Conservation (phyloP, 2,329 filamentous ascomycete species). For the Trichophyton mentagrophytes region DNA sequence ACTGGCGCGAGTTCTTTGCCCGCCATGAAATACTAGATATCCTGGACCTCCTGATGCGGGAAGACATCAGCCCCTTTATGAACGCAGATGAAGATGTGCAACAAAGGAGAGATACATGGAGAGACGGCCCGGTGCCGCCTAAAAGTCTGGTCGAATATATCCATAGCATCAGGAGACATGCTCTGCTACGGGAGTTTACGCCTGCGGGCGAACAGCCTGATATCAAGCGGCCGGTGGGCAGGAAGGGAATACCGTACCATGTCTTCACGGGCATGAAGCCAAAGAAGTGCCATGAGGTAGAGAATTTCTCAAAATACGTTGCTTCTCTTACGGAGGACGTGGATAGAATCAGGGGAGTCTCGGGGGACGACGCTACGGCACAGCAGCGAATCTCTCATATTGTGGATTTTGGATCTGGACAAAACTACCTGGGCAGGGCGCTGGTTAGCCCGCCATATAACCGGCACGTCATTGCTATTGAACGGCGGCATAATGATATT, state of each 20-base stretch:
- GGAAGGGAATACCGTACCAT: conserved; percentile 50
- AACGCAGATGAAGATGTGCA: conserved; percentile 12
- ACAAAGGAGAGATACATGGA: conserved; percentile 25
- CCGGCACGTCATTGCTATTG: conserved; percentile 76
- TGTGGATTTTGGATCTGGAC: conserved; percentile 90
- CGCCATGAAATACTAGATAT: conserved; percentile 59
- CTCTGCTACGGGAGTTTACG: conserved; percentile 51
- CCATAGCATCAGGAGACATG: conserved; percentile 54
- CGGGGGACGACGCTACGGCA: conserved; percentile 9
- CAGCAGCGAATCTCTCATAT: conserved; percentile 57
- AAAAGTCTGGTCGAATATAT: conserved; percentile 58
- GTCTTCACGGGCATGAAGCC: conserved; percentile 85
- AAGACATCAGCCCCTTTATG: conserved; percentile 47
- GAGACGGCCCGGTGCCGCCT: conserved; percentile 34
- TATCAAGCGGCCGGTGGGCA: conserved; percentile 26
- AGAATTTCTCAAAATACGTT: conserved; percentile 78
- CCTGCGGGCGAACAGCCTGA: conserved; percentile 21
- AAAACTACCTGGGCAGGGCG: conserved; percentile 86
- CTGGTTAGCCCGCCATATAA: conserved; percentile 78
- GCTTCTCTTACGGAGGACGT: conserved; percentile 51
- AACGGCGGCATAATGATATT: conserved; percentile 77
- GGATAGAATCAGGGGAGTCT: conserved; percentile 30
- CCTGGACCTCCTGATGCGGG: conserved; percentile 66
- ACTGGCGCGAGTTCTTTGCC: conserved; percentile 73
- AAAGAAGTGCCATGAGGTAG: conserved; percentile 91